phyloP scores from a whole-genome alignment of 169 alveolate genomes.

The Theileria parva region DNA sequence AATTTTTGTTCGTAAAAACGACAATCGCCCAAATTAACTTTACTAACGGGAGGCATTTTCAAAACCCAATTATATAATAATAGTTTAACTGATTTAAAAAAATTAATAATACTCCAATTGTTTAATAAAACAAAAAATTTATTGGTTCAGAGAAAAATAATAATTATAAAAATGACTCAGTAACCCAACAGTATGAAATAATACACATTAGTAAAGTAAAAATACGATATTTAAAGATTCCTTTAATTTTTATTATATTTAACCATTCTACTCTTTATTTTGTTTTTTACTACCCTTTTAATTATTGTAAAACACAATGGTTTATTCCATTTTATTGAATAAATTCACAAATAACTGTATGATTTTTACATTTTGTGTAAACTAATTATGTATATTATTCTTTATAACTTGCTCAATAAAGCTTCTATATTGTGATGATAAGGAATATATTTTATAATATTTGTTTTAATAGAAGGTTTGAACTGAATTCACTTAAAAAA shows the following conservation, averaged over 20 bases:
- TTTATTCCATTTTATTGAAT: background rate
- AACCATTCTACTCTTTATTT: background rate
- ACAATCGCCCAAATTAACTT: slow-evolving; percentile 79
- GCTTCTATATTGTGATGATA: background rate
- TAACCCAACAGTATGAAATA: slow-evolving; percentile 3
- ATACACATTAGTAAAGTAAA: background rate
- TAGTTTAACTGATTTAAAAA: background rate
- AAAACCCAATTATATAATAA: background rate
- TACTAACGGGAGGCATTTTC: slow-evolving; percentile 7
- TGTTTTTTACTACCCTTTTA: background rate
- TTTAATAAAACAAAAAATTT: background rate
- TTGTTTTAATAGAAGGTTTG: background rate
- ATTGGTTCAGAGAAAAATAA: background rate
- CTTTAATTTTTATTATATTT: background rate
- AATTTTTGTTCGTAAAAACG: slow-evolving; percentile 91
- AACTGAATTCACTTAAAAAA: background rate
- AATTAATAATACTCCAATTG: background rate
- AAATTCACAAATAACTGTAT: background rate
- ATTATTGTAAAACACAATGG: no score
- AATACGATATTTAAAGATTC: background rate
- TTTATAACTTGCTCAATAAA: background rate
- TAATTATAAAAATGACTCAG: background rate
- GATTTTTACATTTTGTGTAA: background rate
- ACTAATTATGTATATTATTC: background rate
- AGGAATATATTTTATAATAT: background rate